Evolutionary conservation across 1,284 basidiomycete species (phyloP).

Genomic region (Tremellales sp.): DNA sequence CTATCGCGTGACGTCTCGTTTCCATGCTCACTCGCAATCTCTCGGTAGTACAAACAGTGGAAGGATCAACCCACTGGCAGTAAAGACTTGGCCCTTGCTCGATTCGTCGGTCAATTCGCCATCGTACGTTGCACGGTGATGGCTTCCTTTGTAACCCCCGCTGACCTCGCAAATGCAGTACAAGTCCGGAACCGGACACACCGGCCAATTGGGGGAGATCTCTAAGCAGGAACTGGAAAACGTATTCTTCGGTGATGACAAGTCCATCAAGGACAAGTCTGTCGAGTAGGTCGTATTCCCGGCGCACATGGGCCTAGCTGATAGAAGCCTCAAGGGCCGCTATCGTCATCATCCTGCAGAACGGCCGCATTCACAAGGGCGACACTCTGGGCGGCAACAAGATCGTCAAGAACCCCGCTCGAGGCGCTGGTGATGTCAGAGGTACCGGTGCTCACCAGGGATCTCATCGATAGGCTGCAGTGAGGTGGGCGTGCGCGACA

Average conservation of each 20-base stretch:
- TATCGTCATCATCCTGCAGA: constrained; percentile 41
- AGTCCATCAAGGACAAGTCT: constrained; percentile 45
- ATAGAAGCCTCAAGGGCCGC: constrained; percentile 30
- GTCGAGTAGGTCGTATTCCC: constrained; percentile 35
- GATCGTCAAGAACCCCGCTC: constrained; percentile 38
- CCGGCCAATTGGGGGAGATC: constrained; percentile 37
- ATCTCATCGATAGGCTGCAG: constrained; percentile 19
- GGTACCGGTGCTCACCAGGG: constrained; percentile 20
- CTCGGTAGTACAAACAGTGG: constrained; percentile 37
- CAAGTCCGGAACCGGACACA: constrained; percentile 41
- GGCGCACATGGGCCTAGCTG: too few species aligned
- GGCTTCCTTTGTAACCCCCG: not conserved
- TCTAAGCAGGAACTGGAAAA: constrained; percentile 44
- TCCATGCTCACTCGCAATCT: not conserved
- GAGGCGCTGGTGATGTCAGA: constrained; percentile 33
- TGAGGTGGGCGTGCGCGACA: too few species aligned
- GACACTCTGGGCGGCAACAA: constrained; percentile 26
- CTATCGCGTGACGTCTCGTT: not conserved
- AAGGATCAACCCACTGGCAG: constrained; percentile 32
- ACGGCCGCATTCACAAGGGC: constrained; percentile 33
- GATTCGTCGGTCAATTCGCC: constrained; percentile 41
- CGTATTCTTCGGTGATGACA: constrained; percentile 43
- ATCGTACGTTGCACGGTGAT: constrained; percentile 30
- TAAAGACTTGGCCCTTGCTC: constrained; percentile 42
- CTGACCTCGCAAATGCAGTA: constrained; percentile 25